Evolutionary conservation across 768 basidiomycete species (phyloP), one percentile per base, ranked within the genome.

Genomic region (Pisolithus orientalis): DNA sequence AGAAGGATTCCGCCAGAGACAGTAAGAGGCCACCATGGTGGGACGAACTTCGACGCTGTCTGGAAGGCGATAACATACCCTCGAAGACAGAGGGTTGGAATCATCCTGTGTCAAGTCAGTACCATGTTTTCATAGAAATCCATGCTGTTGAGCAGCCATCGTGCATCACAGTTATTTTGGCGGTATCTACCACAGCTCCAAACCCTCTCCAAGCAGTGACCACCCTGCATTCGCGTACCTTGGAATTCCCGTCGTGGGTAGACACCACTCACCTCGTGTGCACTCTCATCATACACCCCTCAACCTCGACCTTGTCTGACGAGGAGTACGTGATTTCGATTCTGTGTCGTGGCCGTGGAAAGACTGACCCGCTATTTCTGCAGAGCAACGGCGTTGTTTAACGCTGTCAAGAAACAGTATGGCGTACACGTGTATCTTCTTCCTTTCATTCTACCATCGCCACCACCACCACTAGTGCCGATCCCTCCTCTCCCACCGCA

Each of bases 371-470:
- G n/a, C 47, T 39, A 28, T 11, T 13, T 31, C 21, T 24, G 11
- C 59, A 93, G 90, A 70, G 85, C 86, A 28, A 76, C 73, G 34
- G 87, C 90, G 10, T 75, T 93, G 13, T 86, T 84, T 65, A 93
- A 92, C 59, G 90, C 90, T 1, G 84, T 88, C 51, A 93, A 89
- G 76, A 91, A 88, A 65, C 90, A 91, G 64, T 87, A 80, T 66
- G 90, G 89, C 14, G 70, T 91, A 13, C 83, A 92, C 62, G 80
- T 79, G 47, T 87, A 85, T 65, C 74, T 93, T 10, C 78, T 93
- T 34, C 65, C 79, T 13, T 72, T 93, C 3, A 64, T 69, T 25
- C 69, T 90, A 25, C 86, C 85, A 11, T 77, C 72, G 6, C 76
- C 83, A 10, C 78, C 80, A 0, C 86, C 87, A 0, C 67, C 80